Percentiles rank a stretch among this genome's conserved stretches.
phyloP scores from a whole-genome alignment of 164 flowering plant genomes.

The Nymphaea colorata region DNA sequence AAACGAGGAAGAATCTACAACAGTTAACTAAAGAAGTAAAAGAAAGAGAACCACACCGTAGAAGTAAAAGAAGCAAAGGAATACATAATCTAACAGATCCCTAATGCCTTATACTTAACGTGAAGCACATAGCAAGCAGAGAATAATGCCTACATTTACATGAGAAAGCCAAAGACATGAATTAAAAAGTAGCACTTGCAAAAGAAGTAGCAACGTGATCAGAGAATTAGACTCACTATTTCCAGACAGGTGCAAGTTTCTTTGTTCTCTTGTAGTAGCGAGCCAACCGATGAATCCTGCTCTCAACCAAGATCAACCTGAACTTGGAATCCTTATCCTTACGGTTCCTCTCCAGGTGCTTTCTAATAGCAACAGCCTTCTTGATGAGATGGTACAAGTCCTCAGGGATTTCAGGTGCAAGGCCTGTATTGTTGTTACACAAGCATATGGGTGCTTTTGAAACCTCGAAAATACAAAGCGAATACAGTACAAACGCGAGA shows the following conservation, averaged over 20 bases:
- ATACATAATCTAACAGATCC: no score
- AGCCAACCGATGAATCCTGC: conserved; percentile 29
- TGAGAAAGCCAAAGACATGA: no score
- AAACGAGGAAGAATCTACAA: no score
- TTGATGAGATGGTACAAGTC: conserved; percentile 26
- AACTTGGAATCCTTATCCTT: conserved; percentile 35
- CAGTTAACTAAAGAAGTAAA: no score
- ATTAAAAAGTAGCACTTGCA: no score
- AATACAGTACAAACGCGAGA: neutral
- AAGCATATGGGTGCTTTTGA: neutral
- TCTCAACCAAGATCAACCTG: conserved; percentile 31
- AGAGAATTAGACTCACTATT: conserved; percentile 23
- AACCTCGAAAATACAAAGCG: neutral
- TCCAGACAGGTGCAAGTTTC: conserved; percentile 52
- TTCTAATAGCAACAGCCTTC: conserved; percentile 31
- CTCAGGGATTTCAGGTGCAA: conserved; percentile 32
- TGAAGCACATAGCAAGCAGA: no score
- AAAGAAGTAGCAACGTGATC: neutral
- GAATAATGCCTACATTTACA: no score
- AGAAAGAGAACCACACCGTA: no score
- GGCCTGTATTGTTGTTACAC: conserved; percentile 9
- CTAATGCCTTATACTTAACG: no score
- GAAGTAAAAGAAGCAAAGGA: no score
- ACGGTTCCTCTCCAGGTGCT: conserved; percentile 31
- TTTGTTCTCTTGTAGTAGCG: conserved; percentile 33